A percentile compares a stretch with the other conserved stretches of the same genome.
Evolutionary conservation across 2,329 filamentous ascomycete species (phyloP).

Genomic region (Sporothrix luriei): DNA sequence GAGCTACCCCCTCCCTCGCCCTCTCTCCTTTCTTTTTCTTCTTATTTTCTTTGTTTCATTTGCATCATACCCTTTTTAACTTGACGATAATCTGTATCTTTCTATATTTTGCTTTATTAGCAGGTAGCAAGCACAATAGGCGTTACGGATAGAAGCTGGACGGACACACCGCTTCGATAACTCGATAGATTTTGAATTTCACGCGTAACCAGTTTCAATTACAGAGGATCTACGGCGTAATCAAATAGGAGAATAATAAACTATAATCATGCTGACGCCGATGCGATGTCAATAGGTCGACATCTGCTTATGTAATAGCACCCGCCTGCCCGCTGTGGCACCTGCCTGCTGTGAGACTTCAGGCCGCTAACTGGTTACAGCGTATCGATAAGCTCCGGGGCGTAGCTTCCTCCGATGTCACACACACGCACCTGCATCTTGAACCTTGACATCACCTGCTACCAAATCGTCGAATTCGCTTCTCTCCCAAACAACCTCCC

Average conservation of each 20-base stretch:
- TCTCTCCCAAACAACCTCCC: background rate
- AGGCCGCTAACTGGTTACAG: background rate
- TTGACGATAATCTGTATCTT: slow-evolving; percentile 16
- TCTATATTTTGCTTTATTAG: background rate
- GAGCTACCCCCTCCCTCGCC: background rate
- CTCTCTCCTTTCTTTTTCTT: background rate
- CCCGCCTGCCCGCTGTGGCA: background rate
- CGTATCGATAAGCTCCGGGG: slow-evolving; percentile 8
- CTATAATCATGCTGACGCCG: too few species aligned
- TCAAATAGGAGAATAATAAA: background rate
- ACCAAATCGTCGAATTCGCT: background rate
- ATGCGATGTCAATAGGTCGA: background rate
- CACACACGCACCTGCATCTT: slow-evolving; percentile 20
- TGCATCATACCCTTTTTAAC: background rate
- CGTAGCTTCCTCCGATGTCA: slow-evolving; percentile 24
- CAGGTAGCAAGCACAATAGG: slow-evolving; percentile 12
- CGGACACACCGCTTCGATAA: background rate
- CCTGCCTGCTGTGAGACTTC: background rate
- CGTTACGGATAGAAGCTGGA: slow-evolving; percentile 1
- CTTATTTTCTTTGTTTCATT: background rate
- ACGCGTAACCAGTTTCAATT: background rate
- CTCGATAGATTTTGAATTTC: slow-evolving; percentile 12
- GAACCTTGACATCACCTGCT: background rate
- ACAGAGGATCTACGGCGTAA: background rate
- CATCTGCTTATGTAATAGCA: background rate